phyloP scores from a whole-genome alignment of 331 rosid species.

The Spiraea crenata region DNA sequence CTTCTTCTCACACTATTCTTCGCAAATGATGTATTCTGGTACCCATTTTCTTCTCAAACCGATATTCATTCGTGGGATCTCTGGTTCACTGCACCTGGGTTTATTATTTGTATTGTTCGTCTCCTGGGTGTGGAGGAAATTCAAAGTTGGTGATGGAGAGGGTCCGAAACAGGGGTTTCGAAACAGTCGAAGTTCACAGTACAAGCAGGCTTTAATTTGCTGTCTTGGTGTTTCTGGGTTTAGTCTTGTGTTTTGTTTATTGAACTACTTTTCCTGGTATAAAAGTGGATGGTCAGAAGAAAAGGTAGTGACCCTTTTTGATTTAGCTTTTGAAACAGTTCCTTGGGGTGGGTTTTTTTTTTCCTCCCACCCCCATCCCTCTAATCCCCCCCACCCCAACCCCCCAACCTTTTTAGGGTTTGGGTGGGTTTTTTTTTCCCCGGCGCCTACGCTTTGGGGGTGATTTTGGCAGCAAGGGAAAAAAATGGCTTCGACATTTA shows the following conservation, averaged over 20 bases:
- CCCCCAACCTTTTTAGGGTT: constrained; percentile 44
- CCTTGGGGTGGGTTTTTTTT: constrained; percentile 53
- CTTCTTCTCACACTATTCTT: constrained; percentile 24
- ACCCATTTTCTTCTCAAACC: constrained; percentile 46
- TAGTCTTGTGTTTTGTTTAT: constrained; percentile 33
- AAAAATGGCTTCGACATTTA: too few species aligned
- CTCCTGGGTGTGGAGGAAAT: constrained; percentile 47
- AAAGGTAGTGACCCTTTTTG: constrained; percentile 48
- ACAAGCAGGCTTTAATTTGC: constrained; percentile 32
- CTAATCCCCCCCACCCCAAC: constrained; percentile 29
- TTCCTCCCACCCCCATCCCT: constrained; percentile 34
- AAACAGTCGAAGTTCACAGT: constrained; percentile 18
- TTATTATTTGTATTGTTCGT: constrained; percentile 37
- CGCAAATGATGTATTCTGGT: constrained; percentile 25
- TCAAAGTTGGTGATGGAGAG: constrained; percentile 9
- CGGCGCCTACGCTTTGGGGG: constrained; percentile 49
- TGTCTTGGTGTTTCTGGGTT: constrained; percentile 43
- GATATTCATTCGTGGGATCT: constrained; percentile 51
- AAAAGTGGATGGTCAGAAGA: constrained; percentile 56
- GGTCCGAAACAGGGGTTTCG: constrained; percentile 35
- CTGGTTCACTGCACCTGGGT: constrained; percentile 45
- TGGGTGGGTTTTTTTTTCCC: constrained; percentile 67
- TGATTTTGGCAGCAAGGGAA: too few species aligned
- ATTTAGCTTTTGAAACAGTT: constrained; percentile 49
- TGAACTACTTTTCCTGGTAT: constrained; percentile 52